A percentile compares a stretch with the other conserved stretches of the same genome.
Evolutionary conservation across 2,329 filamentous ascomycete species (phyloP).

Genomic region (Sarocladium oryzae): DNA sequence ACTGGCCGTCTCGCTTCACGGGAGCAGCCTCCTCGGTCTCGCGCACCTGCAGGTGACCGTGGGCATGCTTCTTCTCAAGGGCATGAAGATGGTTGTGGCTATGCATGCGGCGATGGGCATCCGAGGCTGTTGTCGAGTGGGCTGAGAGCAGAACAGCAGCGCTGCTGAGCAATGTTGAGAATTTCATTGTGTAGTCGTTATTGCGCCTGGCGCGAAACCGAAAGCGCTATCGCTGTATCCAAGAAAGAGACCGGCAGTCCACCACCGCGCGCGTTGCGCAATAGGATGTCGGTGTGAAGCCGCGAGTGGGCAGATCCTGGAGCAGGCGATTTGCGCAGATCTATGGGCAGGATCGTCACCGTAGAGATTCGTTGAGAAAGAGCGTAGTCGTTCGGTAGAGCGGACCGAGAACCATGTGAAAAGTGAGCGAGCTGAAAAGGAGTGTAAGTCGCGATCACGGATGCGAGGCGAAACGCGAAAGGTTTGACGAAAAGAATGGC

Average conservation of each 20-base stretch:
- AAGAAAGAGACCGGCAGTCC: neutral
- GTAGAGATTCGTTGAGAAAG: neutral
- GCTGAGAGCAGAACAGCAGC: conserved; percentile 42
- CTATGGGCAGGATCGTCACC: neutral
- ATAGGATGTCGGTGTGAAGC: neutral
- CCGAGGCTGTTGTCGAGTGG: conserved; percentile 23
- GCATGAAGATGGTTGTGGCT: conserved; percentile 30
- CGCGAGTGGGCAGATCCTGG: neutral
- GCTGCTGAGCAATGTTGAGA: conserved; percentile 39
- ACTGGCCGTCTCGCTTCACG: conserved; percentile 49
- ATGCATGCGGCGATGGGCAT: conserved; percentile 27
- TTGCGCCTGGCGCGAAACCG: neutral
- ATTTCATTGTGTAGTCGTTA: conserved; percentile 40
- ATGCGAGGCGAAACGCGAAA: conserved; percentile 6
- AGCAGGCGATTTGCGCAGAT: neutral
- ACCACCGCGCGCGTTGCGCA: conserved; percentile 4
- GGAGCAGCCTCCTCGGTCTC: conserved; percentile 16
- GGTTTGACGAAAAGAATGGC: conserved; percentile 4
- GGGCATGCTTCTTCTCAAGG: conserved; percentile 25
- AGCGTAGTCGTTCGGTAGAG: neutral
- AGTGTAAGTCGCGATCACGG: conserved; percentile 9
- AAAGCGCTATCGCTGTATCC: neutral
- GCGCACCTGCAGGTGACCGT: conserved; percentile 25
- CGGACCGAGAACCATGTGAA: neutral
- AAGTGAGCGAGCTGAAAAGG: neutral